phyloP scores from a whole-genome alignment of 192 early-diverging fungal genomes.

The Ambispora gerdemannii region DNA sequence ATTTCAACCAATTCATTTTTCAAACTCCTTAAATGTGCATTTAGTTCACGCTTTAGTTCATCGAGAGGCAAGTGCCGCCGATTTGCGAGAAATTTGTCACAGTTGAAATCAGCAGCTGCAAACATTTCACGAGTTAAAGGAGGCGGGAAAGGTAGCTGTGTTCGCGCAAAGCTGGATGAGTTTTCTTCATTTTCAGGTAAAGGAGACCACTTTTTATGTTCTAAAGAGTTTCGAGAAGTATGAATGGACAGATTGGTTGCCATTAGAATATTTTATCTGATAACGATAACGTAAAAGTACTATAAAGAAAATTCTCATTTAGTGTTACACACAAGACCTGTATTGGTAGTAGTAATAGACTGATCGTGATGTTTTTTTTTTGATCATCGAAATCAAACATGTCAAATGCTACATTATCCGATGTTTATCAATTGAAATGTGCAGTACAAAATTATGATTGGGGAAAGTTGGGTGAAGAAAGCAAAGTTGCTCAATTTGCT shows the following conservation, averaged over 20 bases:
- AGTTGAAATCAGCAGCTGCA: slow-evolving; percentile 47
- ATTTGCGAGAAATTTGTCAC: slow-evolving; percentile 60
- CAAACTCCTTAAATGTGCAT: slow-evolving; percentile 51
- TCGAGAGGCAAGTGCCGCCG: slow-evolving; percentile 66
- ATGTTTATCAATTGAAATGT: slow-evolving; percentile 65
- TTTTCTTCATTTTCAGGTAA: not conserved
- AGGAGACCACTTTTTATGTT: not conserved
- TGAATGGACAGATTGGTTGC: not conserved
- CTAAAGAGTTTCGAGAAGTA: not conserved
- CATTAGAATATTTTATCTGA: too few relatives aligned
- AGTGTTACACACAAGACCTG: too few relatives aligned
- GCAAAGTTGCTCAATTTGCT: slow-evolving; percentile 86
- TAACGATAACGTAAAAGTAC: too few relatives aligned
- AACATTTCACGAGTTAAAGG: slow-evolving; percentile 24
- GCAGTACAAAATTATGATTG: slow-evolving; percentile 92
- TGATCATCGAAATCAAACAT: too few relatives aligned
- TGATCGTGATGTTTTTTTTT: too few relatives aligned
- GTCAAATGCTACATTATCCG: too few relatives aligned
- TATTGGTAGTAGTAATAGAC: too few relatives aligned
- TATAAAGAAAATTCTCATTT: too few relatives aligned
- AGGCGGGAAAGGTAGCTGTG: slow-evolving; percentile 20
- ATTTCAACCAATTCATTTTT: slow-evolving; percentile 76
- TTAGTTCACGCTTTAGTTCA: slow-evolving; percentile 61
- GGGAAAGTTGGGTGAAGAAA: slow-evolving; percentile 81
- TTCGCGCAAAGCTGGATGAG: not conserved